These are phyloP conservation scores for Aspergillus bombycis DNA, from an alignment of 2,329 filamentous ascomycete genomes.

Conservation along the genomic window DNA sequence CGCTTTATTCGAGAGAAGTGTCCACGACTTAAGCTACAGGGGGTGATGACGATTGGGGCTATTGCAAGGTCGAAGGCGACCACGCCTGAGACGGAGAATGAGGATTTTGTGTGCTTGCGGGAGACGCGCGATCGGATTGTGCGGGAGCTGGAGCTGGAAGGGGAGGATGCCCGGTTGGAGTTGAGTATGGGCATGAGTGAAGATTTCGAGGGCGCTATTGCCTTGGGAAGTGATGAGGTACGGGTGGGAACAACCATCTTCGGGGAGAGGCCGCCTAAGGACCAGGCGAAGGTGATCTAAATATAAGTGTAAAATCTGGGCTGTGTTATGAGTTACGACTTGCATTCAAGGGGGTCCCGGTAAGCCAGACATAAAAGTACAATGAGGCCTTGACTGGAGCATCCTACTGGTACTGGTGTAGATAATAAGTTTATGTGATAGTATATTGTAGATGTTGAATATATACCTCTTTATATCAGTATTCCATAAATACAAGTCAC, in stretches of 20 bases:
- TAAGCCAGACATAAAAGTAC: neutral
- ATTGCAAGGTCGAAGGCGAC: slow-evolving; percentile 81
- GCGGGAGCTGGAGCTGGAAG: slow-evolving; percentile 59
- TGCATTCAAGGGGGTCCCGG: neutral
- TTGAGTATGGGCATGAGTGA: slow-evolving; percentile 99
- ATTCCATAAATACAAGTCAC: slow-evolving; percentile 15
- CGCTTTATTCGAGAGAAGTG: slow-evolving; percentile 70
- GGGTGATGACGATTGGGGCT: slow-evolving; percentile 96
- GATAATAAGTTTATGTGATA: neutral
- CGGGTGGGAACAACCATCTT: slow-evolving; percentile 94
- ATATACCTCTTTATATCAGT: slow-evolving; percentile 19
- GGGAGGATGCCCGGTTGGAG: slow-evolving; percentile 64
- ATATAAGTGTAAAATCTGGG: neutral
- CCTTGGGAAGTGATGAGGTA: slow-evolving; percentile 83
- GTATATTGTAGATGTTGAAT: neutral
- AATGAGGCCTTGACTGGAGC: neutral
- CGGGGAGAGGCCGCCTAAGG: slow-evolving; percentile 76
- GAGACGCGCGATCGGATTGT: slow-evolving; percentile 73
- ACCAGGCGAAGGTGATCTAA: slow-evolving; percentile 70
- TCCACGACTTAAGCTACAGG: slow-evolving; percentile 72
- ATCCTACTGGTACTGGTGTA: neutral
- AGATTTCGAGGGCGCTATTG: slow-evolving; percentile 89
- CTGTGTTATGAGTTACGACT: slow-evolving; percentile 17
- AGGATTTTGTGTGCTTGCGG: slow-evolving; percentile 76
- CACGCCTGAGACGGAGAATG: slow-evolving; percentile 78